phyloP scores from a whole-genome alignment of 2,329 filamentous ascomycete genomes.

The Hypoxylon sp. region DNA sequence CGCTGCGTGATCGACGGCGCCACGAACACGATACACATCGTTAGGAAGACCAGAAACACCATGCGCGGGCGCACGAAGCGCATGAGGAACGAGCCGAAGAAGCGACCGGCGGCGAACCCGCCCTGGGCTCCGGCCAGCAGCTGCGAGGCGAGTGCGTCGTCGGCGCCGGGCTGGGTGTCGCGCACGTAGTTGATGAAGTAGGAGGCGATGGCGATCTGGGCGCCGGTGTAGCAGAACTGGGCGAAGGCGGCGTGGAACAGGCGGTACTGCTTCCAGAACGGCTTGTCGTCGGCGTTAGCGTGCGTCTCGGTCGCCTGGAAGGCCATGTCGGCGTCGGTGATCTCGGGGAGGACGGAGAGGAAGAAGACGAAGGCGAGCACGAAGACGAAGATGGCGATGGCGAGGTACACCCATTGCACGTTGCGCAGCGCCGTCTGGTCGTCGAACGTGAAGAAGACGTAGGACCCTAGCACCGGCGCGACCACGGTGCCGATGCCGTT shows the following conservation, averaged over 20 bases:
- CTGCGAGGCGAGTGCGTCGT: conserved; percentile 69
- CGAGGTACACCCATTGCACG: conserved; percentile 84
- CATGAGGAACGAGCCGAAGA: conserved; percentile 77
- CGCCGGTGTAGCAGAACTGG: conserved; percentile 84
- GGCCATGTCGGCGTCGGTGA: conserved; percentile 77
- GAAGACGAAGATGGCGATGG: conserved; percentile 80
- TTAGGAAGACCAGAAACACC: conserved; percentile 77
- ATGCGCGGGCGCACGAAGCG: conserved; percentile 74
- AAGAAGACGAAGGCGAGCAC: conserved; percentile 76
- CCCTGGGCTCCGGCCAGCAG: conserved; percentile 83
- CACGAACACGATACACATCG: conserved; percentile 74
- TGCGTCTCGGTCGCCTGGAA: conserved; percentile 70
- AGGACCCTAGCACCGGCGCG: conserved; percentile 79
- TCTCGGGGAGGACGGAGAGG: conserved; percentile 77
- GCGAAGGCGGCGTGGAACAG: conserved; percentile 82
- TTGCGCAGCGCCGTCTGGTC: conserved; percentile 71
- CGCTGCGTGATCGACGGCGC: conserved; percentile 63
- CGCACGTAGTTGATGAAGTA: conserved; percentile 83
- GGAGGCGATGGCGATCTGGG: conserved; percentile 75
- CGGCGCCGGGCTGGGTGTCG: conserved; percentile 69
- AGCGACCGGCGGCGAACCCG: conserved; percentile 79
- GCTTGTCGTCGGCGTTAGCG: conserved; percentile 70
- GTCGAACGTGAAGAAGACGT: conserved; percentile 78
- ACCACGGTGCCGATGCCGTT: conserved; percentile 82
- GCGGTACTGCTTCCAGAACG: conserved; percentile 78